Evolutionary conservation across 1,284 basidiomycete genomes (phyloP), one percentile per base, ranked within the genome.

Genomic region (Moniliella sp.): DNA sequence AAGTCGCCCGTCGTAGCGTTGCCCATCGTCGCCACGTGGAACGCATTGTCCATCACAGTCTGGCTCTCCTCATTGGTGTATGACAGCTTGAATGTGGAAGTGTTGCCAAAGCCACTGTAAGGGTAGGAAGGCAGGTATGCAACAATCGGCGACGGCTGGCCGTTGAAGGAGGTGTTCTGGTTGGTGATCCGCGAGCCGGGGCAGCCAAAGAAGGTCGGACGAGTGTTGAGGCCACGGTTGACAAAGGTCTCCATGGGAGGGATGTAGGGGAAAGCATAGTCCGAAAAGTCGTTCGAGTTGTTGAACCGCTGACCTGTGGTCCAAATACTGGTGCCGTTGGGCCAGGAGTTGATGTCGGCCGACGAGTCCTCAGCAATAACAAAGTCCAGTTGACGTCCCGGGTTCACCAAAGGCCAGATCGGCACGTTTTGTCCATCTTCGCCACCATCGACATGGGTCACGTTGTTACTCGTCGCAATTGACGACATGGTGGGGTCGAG

Each of bases 191-290:
- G 61, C 40, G 54, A 53, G 3, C 62, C 54, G 21, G 53, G 61
- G 50, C 76, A 79, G 1, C 77, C 77, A 59, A 78, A 80, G 59
- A 80, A 78, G 0, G 74, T 74, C 4, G 76, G 70, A 12, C 76
- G 68, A 25, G 66, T 65, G 53, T 74, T 75, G 7, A 75, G 65
- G 10, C 78, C 78, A 5, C 67, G 68, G 9, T 64, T 61, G 30
- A 76, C 50, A 47, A 77, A 77, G 4, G 67, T 69, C 10, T 66
- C 62, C 4, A 57, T 51, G 8, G 50, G 46, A 0, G 66, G 66
- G 12, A 68, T 61, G 11, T 46, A 32, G 1, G 65, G 65, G 53
- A 67, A 64, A 4, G 57, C 40, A 34, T 62, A 50, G 9, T 42
- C 37, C 34, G 15, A 25, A 35, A 50, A 58, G 15, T 13, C 16